Base-by-base conservation (phyloP, 1,284 basidiomycete genomes). In the Butyriboletus appendiculatus region DNA sequence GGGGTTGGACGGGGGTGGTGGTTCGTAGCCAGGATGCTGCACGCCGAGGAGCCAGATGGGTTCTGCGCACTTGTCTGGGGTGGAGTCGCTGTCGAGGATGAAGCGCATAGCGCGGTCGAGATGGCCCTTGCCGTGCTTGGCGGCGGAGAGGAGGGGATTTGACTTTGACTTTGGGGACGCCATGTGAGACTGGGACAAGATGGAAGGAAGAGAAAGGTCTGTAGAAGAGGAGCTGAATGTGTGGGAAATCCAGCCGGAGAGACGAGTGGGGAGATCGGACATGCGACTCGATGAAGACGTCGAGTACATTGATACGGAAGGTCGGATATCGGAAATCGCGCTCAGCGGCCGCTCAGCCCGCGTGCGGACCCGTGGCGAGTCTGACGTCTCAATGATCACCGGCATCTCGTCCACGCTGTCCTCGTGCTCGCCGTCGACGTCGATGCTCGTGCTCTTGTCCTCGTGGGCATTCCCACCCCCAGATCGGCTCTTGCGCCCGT, bases 11-110 rank as follows among this genome's bases (percentile, higher is more conserved):
- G 70, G 73, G 3, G 75, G 79, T 4, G 77, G 71, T 38, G 79
- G 82, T 58, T 89, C 88, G 62, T 85, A 90, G 5, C 86, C 88
- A 10, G 82, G 81, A 66, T 94, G 92, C 57, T 81, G 80, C 7
- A 92, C 84, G 30, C 92, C 92, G 43, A 95, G 78, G 8, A 95
- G 72, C 91, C 91, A 94, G 41, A 95, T 94, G 0, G 86, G 81
- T 28, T 94, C 90, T 0, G 80, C 67, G 53, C 84, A 92, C 61
- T 82, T 86, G 72, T 95, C 92, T 1, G 91, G 91, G 5, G 80
- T 83, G 14, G 88, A 81, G 70, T 96, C 93, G 60, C 82, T 85
- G 73, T 96, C 93, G 55, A 94, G 78, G 8, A 96, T 74, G 71
- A 92, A 91, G 26, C 92, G 80, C 76, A 94, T 83, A 4, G 87